Conservation (phyloP, 495 filamentous ascomycete species). For the Neurospora terricola region DNA sequence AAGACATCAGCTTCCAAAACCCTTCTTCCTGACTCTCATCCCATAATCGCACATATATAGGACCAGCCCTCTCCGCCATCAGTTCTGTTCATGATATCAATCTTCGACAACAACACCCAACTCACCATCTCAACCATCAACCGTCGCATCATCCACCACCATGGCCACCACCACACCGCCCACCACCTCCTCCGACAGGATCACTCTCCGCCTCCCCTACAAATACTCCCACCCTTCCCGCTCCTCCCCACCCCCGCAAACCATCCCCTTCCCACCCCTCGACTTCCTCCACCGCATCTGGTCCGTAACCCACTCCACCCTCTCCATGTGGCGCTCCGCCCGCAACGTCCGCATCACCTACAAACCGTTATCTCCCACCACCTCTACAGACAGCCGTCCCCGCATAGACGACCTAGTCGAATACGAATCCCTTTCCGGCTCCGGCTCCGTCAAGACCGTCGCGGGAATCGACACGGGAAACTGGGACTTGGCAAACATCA, state of each 20-base stretch:
- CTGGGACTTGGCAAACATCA: conserved; percentile 9
- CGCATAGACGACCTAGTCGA: conserved; percentile 58
- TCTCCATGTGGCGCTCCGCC: conserved; percentile 61
- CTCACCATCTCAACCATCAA: background rate
- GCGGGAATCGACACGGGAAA: conserved; percentile 52
- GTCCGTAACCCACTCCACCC: conserved; percentile 66
- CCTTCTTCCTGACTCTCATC: background rate
- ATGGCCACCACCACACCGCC: conserved; percentile 1
- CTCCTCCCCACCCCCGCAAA: conserved; percentile 8
- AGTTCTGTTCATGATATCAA: background rate
- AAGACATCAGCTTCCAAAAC: background rate
- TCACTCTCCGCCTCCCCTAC: conserved; percentile 34
- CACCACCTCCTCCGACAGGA: background rate
- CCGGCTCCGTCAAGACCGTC: conserved; percentile 42
- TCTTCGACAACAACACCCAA: background rate
- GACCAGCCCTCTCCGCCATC: background rate
- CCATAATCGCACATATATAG: background rate
- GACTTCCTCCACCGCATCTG: conserved; percentile 57
- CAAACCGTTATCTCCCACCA: conserved; percentile 30
- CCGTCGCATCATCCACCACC: background rate
- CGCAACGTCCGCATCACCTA: conserved; percentile 73
- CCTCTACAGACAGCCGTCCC: conserved; percentile 8
- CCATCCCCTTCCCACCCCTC: conserved; percentile 41
- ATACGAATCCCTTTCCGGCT: conserved; percentile 45
- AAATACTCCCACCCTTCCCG: conserved; percentile 18